Evolutionary conservation across 2,329 filamentous ascomycete species (phyloP).

Genomic region (Zasmidium citrigriseum): DNA sequence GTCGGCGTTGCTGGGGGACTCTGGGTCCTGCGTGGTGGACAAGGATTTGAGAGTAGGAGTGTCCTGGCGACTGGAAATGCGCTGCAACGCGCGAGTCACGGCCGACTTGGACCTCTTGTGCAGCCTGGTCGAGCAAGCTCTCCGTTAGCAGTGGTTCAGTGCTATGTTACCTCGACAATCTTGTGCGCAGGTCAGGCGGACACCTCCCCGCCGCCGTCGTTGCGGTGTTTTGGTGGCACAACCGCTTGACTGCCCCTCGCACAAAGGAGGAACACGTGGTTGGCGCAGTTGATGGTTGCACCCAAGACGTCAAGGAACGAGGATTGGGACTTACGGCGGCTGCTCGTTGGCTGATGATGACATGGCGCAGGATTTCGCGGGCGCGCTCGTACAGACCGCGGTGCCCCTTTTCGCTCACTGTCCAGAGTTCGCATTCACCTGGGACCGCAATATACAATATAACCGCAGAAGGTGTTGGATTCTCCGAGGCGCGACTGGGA

Average conservation of each 20-base stretch:
- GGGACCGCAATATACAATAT: not conserved
- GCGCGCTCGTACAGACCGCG: not conserved
- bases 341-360: not conserved
- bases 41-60: slow-evolving; percentile 32
- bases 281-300: not conserved
- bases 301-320: not conserved
- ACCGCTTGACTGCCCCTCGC: not conserved
- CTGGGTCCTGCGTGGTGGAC: not conserved
- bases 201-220: not conserved
- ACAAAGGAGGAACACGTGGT: not conserved
- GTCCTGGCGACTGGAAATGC: slow-evolving; percentile 51
- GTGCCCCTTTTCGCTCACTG: not conserved
- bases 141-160: not conserved
- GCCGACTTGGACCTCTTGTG: slow-evolving; percentile 53
- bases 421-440: not conserved
- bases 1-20: not conserved
- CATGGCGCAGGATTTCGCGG: not conserved
- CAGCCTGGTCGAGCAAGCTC: not conserved
- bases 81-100: slow-evolving; percentile 55
- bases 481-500: not conserved
- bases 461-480: not conserved
- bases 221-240: not conserved
- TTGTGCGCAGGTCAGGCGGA: not conserved
- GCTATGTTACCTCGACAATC: not conserved
- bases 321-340: not conserved